Percentiles rank a stretch among this genome's conserved stretches.
These are phyloP conservation scores for Forsythia viridissima DNA, from an alignment of 257 asterid genomes.

Conservation along the genomic window DNA sequence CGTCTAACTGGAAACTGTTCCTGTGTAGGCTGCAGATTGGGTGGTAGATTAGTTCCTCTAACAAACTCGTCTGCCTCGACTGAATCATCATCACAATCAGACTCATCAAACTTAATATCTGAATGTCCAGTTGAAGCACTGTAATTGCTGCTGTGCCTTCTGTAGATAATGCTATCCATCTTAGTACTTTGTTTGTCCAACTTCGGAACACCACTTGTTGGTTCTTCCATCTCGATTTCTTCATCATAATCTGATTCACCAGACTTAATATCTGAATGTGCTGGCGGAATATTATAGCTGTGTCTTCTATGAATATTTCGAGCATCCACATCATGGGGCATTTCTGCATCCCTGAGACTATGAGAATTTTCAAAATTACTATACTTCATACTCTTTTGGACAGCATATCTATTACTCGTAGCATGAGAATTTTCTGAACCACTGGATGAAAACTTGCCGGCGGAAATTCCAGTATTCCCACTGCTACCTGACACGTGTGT, in stretches of 20 bases:
- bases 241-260: slow-evolving; percentile 75
- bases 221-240: slow-evolving; percentile 73
- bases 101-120: slow-evolving; percentile 62
- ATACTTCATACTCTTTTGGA: slow-evolving; percentile 28
- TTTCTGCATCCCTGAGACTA: slow-evolving; percentile 11
- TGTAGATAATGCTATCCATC: slow-evolving; percentile 27
- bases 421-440: slow-evolving; percentile 5
- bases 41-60: slow-evolving; percentile 38
- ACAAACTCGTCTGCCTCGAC: slow-evolving; percentile 33
- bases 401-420: slow-evolving; percentile 23
- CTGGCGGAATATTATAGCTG: slow-evolving; percentile 56
- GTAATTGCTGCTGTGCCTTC: slow-evolving; percentile 64
- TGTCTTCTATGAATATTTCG: slow-evolving; percentile 53
- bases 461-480: too few species aligned
- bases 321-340: slow-evolving; percentile 26
- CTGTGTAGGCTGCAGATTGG: slow-evolving; percentile 54
- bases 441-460: too few species aligned
- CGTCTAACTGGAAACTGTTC: slow-evolving; percentile 43
- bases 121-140: slow-evolving; percentile 40
- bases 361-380: slow-evolving; percentile 27
- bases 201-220: slow-evolving; percentile 24
- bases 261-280: slow-evolving; percentile 37
- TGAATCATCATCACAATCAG: slow-evolving; percentile 43
- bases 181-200: slow-evolving; percentile 15
- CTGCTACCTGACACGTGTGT: slow-evolving; percentile 34